These are phyloP conservation scores for Penicillium atrosanguineum DNA, from an alignment of 495 filamentous ascomycete species.

Conservation along the genomic window DNA sequence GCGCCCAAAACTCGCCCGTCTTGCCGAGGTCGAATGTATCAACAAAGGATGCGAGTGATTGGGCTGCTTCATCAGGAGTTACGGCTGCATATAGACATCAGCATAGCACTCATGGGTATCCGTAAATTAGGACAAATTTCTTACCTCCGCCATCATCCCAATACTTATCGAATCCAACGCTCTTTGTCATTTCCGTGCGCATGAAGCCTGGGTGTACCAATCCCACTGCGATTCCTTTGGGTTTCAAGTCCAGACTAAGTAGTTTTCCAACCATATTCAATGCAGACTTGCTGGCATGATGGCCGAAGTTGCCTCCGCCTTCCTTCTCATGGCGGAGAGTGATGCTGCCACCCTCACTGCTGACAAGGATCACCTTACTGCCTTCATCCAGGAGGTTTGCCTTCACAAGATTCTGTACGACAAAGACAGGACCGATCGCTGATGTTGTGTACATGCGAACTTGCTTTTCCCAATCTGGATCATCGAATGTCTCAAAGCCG, in stretches of 20 bases:
- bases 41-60: slow-evolving; percentile 59
- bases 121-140: slow-evolving; percentile 6
- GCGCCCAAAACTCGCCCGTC: slow-evolving; percentile 71
- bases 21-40: slow-evolving; percentile 60
- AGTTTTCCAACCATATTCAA: slow-evolving; percentile 75
- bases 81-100: slow-evolving; percentile 46
- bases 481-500: slow-evolving; percentile 58
- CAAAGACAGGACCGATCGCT: slow-evolving; percentile 63
- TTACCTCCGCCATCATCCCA: slow-evolving; percentile 65
- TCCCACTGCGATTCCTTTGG: slow-evolving; percentile 59
- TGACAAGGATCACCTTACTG: slow-evolving; percentile 64
- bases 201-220: slow-evolving; percentile 74
- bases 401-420: slow-evolving; percentile 60
- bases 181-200: slow-evolving; percentile 70
- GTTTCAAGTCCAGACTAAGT: slow-evolving; percentile 64
- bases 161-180: slow-evolving; percentile 68
- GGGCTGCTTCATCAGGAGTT: slow-evolving; percentile 63
- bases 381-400: slow-evolving; percentile 47
- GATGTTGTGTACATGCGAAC: slow-evolving; percentile 69
- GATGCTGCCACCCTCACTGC: slow-evolving; percentile 67
- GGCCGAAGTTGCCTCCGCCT: slow-evolving; percentile 70
- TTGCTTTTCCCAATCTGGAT: slow-evolving; percentile 64
- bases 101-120: not conserved
- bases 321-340: slow-evolving; percentile 63
- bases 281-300: slow-evolving; percentile 70